These are phyloP conservation scores for Fusarium compactum DNA, from an alignment of 2,329 filamentous ascomycete genomes.

Conservation along the genomic window DNA sequence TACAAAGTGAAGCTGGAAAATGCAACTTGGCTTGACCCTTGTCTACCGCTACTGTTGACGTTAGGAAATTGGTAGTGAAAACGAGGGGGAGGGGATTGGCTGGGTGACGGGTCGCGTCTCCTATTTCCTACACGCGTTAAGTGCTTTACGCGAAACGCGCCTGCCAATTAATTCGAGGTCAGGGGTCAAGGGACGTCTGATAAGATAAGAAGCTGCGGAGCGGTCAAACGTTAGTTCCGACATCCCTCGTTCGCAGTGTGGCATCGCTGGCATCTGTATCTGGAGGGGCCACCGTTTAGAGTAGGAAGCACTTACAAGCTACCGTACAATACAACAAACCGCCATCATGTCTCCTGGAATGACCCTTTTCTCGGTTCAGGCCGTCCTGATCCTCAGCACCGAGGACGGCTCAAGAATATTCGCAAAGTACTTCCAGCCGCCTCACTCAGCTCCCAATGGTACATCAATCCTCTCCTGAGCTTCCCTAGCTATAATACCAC, in stretches of 20 bases:
- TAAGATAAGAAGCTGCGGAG: constrained; percentile 25
- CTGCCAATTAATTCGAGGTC: constrained; percentile 5
- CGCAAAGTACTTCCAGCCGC: constrained; percentile 88
- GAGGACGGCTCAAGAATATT: constrained; percentile 94
- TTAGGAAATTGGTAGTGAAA: constrained; percentile 41
- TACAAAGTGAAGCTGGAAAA: constrained; percentile 17
- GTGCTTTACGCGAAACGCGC: constrained; percentile 50
- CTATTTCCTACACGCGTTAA: constrained; percentile 55
- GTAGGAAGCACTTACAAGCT: constrained; percentile 34
- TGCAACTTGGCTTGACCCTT: constrained; percentile 26
- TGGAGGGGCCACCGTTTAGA: constrained; percentile 48
- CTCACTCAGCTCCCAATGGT: constrained; percentile 61
- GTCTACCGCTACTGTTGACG: constrained; percentile 38
- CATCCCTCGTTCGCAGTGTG: constrained; percentile 33
- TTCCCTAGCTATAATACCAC: constrained; percentile 26
- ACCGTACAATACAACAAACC: constrained; percentile 34
- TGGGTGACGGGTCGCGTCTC: constrained; percentile 45
- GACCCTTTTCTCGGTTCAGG: constrained; percentile 81
- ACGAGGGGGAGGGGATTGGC: constrained; percentile 47
- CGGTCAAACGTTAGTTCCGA: constrained; percentile 52
- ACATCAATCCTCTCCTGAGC: constrained; percentile 40
- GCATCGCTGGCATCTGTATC: constrained; percentile 49
- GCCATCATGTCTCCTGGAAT: constrained; percentile 76
- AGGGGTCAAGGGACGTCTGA: neutral
- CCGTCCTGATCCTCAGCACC: constrained; percentile 81